A percentile compares a stretch with the other conserved stretches of the same genome.
These are phyloP conservation scores for Aciculosporium take DNA, from an alignment of 2,329 filamentous ascomycete species.

Conservation along the genomic window DNA sequence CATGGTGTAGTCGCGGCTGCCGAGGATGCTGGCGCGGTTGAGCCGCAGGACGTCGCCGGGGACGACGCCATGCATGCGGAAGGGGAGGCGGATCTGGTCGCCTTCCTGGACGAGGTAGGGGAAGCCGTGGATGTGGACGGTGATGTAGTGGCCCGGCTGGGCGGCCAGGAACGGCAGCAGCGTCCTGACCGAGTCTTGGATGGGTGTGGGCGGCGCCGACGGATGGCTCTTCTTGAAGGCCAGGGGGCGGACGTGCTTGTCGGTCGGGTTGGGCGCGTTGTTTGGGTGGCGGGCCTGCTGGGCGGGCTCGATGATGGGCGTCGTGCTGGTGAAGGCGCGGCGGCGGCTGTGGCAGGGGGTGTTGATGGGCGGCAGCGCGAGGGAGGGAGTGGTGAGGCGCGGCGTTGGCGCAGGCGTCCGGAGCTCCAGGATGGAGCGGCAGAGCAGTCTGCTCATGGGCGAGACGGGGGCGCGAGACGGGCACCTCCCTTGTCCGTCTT, in stretches of 20 bases:
- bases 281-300: conserved; percentile 18
- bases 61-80: conserved; percentile 59
- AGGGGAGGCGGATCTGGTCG: conserved; percentile 63
- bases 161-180: conserved; percentile 58
- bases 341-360: conserved; percentile 18
- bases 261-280: conserved; percentile 24
- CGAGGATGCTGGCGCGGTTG: conserved; percentile 69
- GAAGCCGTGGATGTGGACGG: conserved; percentile 62
- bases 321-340: conserved; percentile 33
- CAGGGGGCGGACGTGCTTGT: conserved; percentile 18
- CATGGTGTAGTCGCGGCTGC: conserved; percentile 80
- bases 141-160: conserved; percentile 66
- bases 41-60: conserved; percentile 79
- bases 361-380: conserved; percentile 13
- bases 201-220: conserved; percentile 18
- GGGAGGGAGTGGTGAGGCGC: conserved; percentile 12
- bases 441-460: conserved; percentile 43
- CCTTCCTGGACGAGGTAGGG: conserved; percentile 69
- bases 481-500: conserved; percentile 2
- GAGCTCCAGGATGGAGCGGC: conserved; percentile 50
- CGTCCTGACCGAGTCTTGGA: conserved; percentile 41
- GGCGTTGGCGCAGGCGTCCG: conserved; percentile 23
- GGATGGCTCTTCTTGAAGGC: conserved; percentile 28
- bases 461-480: conserved; percentile 11
- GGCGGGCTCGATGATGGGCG: conserved; percentile 32